Percentiles rank a stretch among this genome's conserved stretches.
Conservation (phyloP, 192 early-diverging fungal species). For the Irineochytrium annulatum region DNA sequence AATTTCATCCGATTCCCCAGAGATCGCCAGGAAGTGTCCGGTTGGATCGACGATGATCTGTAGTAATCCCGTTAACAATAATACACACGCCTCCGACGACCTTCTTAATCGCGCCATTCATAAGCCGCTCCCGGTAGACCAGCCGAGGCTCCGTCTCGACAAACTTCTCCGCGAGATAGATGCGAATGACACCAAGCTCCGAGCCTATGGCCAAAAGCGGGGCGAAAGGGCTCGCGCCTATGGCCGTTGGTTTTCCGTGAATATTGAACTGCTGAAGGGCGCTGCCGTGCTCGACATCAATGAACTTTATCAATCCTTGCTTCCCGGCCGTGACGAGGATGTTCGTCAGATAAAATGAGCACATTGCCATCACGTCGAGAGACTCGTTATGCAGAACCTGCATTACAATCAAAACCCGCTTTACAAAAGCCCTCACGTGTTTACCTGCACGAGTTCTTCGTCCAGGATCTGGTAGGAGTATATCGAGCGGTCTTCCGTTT, state of each 20-base stretch:
- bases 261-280: background rate
- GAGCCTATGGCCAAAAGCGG: conserved; percentile 35
- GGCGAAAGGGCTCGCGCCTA: conserved; percentile 20
- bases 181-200: conserved; percentile 28
- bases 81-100: conserved; percentile 9
- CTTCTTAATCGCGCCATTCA: conserved; percentile 13
- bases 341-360: conserved; percentile 15
- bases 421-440: background rate
- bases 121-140: conserved; percentile 26
- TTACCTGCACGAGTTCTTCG: background rate
- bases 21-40: conserved; percentile 31
- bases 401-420: background rate
- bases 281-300: conserved; percentile 23
- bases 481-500: conserved; percentile 15
- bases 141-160: conserved; percentile 15
- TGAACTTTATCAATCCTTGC: conserved; percentile 18
- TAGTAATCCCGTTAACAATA: background rate
- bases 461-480: conserved; percentile 14
- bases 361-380: conserved; percentile 8
- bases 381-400: conserved; percentile 5
- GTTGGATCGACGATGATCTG: conserved; percentile 41
- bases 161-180: conserved; percentile 24
- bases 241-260: background rate
- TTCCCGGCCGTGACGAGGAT: conserved; percentile 22
- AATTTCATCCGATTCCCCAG: conserved; percentile 12